Percentiles rank a stretch among this genome's conserved stretches.
These are phyloP conservation scores for Myxozyma lipomycoides DNA, from an alignment of 805 yeast species.

Conservation along the genomic window DNA sequence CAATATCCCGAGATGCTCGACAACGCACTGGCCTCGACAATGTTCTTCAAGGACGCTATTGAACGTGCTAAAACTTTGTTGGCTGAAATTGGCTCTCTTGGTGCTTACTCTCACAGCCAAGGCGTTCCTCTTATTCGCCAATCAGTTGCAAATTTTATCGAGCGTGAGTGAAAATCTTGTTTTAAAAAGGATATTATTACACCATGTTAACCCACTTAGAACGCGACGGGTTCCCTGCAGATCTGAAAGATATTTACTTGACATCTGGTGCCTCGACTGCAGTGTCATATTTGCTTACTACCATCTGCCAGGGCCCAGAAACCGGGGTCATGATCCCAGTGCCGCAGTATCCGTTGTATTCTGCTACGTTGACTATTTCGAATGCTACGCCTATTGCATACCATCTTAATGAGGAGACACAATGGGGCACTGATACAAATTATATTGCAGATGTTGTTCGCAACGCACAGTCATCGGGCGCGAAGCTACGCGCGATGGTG, in stretches of 20 bases:
- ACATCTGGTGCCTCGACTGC: conserved; percentile 96
- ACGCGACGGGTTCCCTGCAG: conserved; percentile 72
- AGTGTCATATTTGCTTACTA: conserved; percentile 70
- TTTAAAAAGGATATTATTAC: not conserved
- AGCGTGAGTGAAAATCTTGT: conserved; percentile 2
- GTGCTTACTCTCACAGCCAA: conserved; percentile 93
- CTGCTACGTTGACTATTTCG: conserved; percentile 87
- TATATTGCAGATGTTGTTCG: conserved; percentile 56
- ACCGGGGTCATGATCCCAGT: conserved; percentile 87
- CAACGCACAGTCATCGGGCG: conserved; percentile 49
- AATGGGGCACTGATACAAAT: conserved; percentile 78
- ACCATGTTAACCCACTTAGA: conserved; percentile 32
- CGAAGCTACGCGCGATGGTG: conserved; percentile 72
- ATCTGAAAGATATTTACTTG: conserved; percentile 70
- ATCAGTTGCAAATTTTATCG: conserved; percentile 76
- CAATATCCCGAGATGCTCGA: conserved; percentile 74
- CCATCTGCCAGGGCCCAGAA: conserved; percentile 61
- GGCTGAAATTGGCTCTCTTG: conserved; percentile 69
- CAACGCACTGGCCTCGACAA: conserved; percentile 31
- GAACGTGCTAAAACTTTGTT: conserved; percentile 64
- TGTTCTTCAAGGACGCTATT: conserved; percentile 63
- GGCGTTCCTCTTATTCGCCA: conserved; percentile 72
- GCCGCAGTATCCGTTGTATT: conserved; percentile 96
- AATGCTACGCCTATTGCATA: conserved; percentile 82
- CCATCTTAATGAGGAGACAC: conserved; percentile 69